Evolutionary conservation across 2,329 filamentous ascomycete genomes (phyloP), one percentile per base, ranked within the genome.

Genomic region (Teratosphaeria pseudoeucalypti): DNA sequence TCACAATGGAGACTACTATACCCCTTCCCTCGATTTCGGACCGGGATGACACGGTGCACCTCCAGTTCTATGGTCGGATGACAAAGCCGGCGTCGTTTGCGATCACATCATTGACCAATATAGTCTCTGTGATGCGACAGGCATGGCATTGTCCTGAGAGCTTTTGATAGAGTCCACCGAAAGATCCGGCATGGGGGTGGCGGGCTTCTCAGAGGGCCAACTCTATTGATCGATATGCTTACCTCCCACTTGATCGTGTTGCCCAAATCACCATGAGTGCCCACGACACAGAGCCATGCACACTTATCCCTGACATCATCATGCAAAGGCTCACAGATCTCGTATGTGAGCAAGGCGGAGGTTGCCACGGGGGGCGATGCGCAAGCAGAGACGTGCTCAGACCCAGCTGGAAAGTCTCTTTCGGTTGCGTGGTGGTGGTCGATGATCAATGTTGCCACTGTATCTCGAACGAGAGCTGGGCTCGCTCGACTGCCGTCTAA

Each of bases 291-390:
- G 0, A 88, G 75, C 81, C 85, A 88, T 47, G 79, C 81, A 64
- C 82, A 85, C 5, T 74, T 71, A 2, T 70, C 66, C 3, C 69
- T 65, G 0, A 87, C 78, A 2, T 76, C 73, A 1, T 77, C 73
- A 64, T 86, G 78, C 0, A 88, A 74, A 0, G 78, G 73, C 26
- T 76, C 75, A 65, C 86, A 88, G 34, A 89, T 81, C 55, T 82
- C 75, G 66, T 86, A 87, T 0, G 84, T 86, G 16, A 88, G 76
- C 0, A 88, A 71, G 2, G 85, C 79, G 27, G 80, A 85, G 0
- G 85, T 87, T 6, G 84, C 82, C 0, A 89, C 82, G 0, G 86
- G 85, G 1, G 85, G 85, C 37, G 77, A 85, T 64, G 84, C 73
- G 67, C 84, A 86, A 0, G 85, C 84, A 0, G 83, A 85, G 12